Evolutionary conservation across 495 filamentous ascomycete species (phyloP).

Genomic region (Choiromyces venosus): DNA sequence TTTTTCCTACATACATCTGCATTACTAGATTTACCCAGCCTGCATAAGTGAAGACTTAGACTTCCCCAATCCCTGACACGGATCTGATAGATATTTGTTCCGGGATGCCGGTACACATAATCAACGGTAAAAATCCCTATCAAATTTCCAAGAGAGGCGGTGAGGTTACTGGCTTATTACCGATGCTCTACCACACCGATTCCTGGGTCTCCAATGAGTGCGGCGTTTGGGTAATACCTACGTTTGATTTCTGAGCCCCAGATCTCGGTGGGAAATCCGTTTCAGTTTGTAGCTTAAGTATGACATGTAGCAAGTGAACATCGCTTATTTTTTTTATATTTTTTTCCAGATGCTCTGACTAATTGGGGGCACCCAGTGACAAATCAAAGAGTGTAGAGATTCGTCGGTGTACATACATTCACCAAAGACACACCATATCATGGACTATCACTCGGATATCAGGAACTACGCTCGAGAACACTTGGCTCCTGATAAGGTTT

Average conservation of each 20-base stretch:
- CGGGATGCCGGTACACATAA: neutral
- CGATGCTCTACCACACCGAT: neutral
- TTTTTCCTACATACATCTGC: neutral
- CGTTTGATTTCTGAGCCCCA: neutral
- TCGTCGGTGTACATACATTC: neutral
- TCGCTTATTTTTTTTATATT: neutral
- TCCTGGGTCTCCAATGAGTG: neutral
- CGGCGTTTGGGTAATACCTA: neutral
- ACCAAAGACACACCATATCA: neutral
- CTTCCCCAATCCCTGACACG: neutral
- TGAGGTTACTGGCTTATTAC: neutral
- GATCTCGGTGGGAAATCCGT: neutral
- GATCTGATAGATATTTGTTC: neutral
- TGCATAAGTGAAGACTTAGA: neutral
- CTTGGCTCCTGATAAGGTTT: neutral
- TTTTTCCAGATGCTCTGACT: neutral
- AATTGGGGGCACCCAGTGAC: neutral
- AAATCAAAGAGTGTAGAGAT: neutral
- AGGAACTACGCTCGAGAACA: neutral
- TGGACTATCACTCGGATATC: neutral
- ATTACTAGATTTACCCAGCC: neutral
- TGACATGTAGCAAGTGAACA: neutral
- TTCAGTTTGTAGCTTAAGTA: neutral
- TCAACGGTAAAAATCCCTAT: neutral
- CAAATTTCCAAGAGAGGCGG: neutral